Base-by-base conservation (phyloP, 768 basidiomycete species). In the Pisolithus sp. region DNA sequence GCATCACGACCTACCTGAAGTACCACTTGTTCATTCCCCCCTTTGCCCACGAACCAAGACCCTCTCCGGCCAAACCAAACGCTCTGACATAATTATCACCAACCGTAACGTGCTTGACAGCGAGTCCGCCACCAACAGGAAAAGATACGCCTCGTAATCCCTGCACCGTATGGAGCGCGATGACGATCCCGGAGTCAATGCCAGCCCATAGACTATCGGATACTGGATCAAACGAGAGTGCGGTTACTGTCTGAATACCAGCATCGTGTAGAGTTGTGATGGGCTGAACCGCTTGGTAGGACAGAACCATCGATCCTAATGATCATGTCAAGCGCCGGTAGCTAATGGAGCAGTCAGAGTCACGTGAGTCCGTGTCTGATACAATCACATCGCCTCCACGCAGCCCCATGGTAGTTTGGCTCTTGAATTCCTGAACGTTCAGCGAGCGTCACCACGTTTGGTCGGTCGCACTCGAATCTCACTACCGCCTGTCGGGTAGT, bases 171-270 rank as follows among this genome's bases (percentile, higher is more conserved):
- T 89, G 82, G 63, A 84, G 79, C 1, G 87, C 85, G 38, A 76
- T 65, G 54, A 96, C 77, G 51, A 73, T 73, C 3, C 95, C 94
- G 26, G 79, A 70, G 52, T 82, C 80, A 8, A 80, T 76, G 28
- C 93, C 94, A 44, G 85, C 74, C 93, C 93, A 96, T 34, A 99
- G 72, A 6, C 86, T 81, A 66, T 97, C 93, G 0, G 91, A 89
- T 20, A 88, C 84, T 7, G 92, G 86, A 68, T 99, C 95, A 65
- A 98, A 94, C 0, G 85, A 80, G 51, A 96, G 75, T 0, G 90
- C 80, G 21, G 88, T 85, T 45, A 88, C 75, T 23, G 85, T 77
- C 59, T 80, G 78, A 26, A 17, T 51, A 53, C 47, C 46, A 26
- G 48, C 26, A 15, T 53, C 47, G 17, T 51, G 54, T 15, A 59